A percentile compares a stretch with the other conserved stretches of the same genome.
These are phyloP conservation scores for Globisporangium emineosum DNA, from an alignment of 352 stramenopile genomes.

Conservation along the genomic window DNA sequence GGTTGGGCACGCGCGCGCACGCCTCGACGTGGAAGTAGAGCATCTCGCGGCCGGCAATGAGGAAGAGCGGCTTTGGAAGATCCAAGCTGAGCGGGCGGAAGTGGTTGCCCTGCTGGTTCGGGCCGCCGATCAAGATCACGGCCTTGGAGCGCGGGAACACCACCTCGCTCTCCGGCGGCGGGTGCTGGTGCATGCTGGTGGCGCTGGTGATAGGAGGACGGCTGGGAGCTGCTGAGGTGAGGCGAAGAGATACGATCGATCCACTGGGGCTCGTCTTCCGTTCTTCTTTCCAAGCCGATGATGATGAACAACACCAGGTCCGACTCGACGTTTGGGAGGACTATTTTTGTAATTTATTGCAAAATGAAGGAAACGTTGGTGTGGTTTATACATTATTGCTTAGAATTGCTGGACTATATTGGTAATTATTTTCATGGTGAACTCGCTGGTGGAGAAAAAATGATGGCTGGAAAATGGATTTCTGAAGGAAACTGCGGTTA, in stretches of 20 bases:
- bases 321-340: not conserved
- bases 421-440: not conserved
- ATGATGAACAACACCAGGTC: not conserved
- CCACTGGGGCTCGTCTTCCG: not conserved
- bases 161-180: constrained; percentile 28
- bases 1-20: constrained; percentile 73
- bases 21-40: constrained; percentile 89
- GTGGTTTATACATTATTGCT: too few relatives aligned
- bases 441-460: not conserved
- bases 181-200: constrained; percentile 8
- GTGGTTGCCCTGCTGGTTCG: constrained; percentile 85
- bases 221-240: not conserved
- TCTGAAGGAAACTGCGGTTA: not conserved
- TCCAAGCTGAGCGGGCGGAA: constrained; percentile 86
- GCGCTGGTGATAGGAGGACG: not conserved
- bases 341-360: not conserved
- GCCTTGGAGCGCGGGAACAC: constrained; percentile 79
- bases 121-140: constrained; percentile 84
- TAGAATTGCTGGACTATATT: not conserved
- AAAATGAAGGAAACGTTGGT: not conserved
- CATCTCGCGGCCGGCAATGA: constrained; percentile 82
- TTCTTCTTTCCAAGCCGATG: constrained; percentile 1
- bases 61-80: constrained; percentile 85
- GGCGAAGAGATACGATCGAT: not conserved
- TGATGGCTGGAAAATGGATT: not conserved